phyloP scores from a whole-genome alignment of 2,329 filamentous ascomycete species.

The Colletotrichum liriopes region DNA sequence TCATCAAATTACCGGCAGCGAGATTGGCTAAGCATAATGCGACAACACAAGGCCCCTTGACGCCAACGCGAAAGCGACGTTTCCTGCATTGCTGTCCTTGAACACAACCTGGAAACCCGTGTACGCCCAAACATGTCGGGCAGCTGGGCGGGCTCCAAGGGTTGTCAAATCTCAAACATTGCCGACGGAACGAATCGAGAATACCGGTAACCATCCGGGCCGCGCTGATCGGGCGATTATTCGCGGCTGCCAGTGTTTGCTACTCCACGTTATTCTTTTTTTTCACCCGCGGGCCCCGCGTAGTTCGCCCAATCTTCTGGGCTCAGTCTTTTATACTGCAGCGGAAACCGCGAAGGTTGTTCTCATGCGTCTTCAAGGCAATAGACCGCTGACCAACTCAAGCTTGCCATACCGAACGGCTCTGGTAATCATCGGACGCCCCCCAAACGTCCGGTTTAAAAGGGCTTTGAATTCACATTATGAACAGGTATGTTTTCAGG shows the following conservation, averaged over 20 bases:
- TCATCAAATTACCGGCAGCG: slow-evolving; percentile 29
- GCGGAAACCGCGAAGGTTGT: not conserved
- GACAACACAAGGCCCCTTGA: not conserved
- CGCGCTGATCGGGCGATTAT: not conserved
- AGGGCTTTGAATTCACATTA: not conserved
- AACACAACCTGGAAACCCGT: not conserved
- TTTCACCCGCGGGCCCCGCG: slow-evolving; percentile 10
- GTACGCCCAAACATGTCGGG: not conserved
- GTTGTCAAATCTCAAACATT: slow-evolving; percentile 16
- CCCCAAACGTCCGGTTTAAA: not conserved
- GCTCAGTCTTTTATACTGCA: not conserved
- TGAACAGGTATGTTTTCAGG: not conserved
- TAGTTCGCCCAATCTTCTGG: not conserved
- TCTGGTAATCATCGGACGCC: not conserved
- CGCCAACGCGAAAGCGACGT: slow-evolving; percentile 22
- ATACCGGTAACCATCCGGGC: slow-evolving; percentile 11
- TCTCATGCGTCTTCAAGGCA: not conserved
- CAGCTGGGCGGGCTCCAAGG: not conserved
- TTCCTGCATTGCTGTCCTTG: not conserved
- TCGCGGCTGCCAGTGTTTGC: slow-evolving; percentile 13
- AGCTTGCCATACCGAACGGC: not conserved
- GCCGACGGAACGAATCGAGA: not conserved
- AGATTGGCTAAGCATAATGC: slow-evolving; percentile 9
- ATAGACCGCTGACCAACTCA: not conserved
- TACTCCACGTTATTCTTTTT: not conserved